phyloP scores from a whole-genome alignment of 2,329 filamentous ascomycete species.

The Paraphoma sp. region DNA sequence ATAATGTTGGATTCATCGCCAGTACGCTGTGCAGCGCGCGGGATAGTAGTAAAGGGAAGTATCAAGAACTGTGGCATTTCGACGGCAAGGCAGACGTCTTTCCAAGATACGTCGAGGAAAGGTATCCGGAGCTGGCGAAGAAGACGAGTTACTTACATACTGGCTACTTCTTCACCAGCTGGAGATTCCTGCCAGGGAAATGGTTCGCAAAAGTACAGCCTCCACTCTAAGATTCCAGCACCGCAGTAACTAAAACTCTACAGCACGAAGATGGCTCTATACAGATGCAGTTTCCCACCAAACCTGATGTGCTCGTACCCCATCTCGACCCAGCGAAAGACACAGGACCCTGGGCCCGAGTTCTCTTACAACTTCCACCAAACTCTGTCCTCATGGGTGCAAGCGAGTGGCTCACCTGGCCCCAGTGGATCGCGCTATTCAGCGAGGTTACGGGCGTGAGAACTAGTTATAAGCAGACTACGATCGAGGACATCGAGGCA shows the following conservation, averaged over 20 bases:
- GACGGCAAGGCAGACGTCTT: constrained; percentile 35
- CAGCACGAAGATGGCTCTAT: constrained; percentile 19
- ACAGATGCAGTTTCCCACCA: constrained; percentile 23
- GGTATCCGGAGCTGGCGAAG: constrained; percentile 20
- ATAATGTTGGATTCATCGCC: constrained; percentile 27
- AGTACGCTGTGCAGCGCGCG: constrained; percentile 28
- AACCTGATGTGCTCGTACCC: constrained; percentile 14
- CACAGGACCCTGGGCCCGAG: constrained; percentile 22
- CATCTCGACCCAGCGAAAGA: constrained; percentile 22
- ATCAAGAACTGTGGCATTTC: constrained; percentile 33
- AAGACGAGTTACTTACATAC: constrained; percentile 30
- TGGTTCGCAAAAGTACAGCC: constrained; percentile 23
- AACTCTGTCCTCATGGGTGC: constrained; percentile 33
- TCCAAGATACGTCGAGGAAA: constrained; percentile 25
- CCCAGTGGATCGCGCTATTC: constrained; percentile 30
- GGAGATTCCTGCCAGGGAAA: constrained; percentile 16
- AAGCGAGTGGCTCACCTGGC: constrained; percentile 23
- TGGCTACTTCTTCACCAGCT: constrained; percentile 30
- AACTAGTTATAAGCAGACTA: constrained; percentile 24
- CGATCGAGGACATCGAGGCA: constrained; percentile 19
- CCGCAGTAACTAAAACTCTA: neutral
- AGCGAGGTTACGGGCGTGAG: constrained; percentile 22
- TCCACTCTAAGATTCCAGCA: neutral
- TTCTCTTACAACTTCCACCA: constrained; percentile 23
- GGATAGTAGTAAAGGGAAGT: constrained; percentile 31